Evolutionary conservation across 805 yeast genomes (phyloP).

Genomic region (Komagataella mondaviorum): DNA sequence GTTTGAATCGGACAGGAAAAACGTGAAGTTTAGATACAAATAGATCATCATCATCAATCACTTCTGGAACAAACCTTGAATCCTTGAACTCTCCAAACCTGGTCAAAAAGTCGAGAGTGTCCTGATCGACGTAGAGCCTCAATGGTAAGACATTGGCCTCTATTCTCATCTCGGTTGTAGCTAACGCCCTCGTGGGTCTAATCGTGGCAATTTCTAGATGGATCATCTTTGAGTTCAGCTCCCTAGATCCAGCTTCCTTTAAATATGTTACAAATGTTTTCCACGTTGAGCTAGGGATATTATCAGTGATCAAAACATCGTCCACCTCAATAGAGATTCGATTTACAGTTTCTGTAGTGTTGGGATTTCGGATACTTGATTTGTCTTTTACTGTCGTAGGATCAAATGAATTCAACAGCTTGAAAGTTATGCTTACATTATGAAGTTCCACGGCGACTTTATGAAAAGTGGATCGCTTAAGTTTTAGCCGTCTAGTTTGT

Average conservation of each 20-base stretch:
- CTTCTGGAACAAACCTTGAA: slow-evolving; percentile 45
- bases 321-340: slow-evolving; percentile 33
- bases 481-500: slow-evolving; percentile 27
- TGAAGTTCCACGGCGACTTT: slow-evolving; percentile 44
- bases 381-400: slow-evolving; percentile 12
- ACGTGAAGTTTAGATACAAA: slow-evolving; percentile 61
- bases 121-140: slow-evolving; percentile 83
- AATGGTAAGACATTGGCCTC: slow-evolving; percentile 52
- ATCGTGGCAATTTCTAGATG: slow-evolving; percentile 38
- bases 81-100: slow-evolving; percentile 78
- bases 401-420: slow-evolving; percentile 16
- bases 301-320: slow-evolving; percentile 54
- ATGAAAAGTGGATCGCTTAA: slow-evolving; percentile 52
- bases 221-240: slow-evolving; percentile 53
- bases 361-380: neutral
- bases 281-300: slow-evolving; percentile 84
- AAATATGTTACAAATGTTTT: slow-evolving; percentile 64
- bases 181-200: slow-evolving; percentile 47
- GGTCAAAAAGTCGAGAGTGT: slow-evolving; percentile 71
- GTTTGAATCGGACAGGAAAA: slow-evolving; percentile 41
- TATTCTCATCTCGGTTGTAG: slow-evolving; percentile 56
- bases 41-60: slow-evolving; percentile 44
- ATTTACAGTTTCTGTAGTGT: slow-evolving; percentile 29
- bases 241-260: slow-evolving; percentile 59
- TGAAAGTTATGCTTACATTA: slow-evolving; percentile 35